These are phyloP conservation scores for Hanseniaspora jakobsenii DNA, from an alignment of 805 yeast genomes.

Conservation along the genomic window DNA sequence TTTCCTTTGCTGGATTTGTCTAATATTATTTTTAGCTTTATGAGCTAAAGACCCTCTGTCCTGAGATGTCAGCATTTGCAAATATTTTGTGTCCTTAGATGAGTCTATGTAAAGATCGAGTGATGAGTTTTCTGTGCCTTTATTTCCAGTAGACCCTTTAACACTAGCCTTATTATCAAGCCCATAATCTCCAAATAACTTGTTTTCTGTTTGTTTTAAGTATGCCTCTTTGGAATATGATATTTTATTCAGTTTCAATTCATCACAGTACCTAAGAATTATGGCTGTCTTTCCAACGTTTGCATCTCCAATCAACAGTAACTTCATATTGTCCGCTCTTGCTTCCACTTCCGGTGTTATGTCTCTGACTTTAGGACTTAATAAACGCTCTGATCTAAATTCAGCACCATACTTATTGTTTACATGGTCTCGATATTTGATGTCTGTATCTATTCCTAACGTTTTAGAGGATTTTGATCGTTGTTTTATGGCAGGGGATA, in stretches of 20 bases:
- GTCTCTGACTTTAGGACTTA: too few species aligned
- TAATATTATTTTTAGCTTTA: neutral
- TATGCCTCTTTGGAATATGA: neutral
- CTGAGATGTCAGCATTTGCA: neutral
- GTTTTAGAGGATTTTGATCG: slow-evolving; percentile 11
- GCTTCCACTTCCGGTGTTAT: slow-evolving; percentile 10
- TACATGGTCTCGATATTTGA: too few species aligned
- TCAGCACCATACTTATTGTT: too few species aligned
- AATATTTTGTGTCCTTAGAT: neutral
- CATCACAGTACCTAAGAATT: slow-evolving; percentile 34
- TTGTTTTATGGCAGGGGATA: slow-evolving; percentile 6
- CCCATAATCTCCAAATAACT: slow-evolving; percentile 1
- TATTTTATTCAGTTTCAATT: slow-evolving; percentile 18
- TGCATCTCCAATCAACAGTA: slow-evolving; percentile 35
- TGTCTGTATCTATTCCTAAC: neutral
- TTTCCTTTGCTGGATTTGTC: slow-evolving; percentile 7
- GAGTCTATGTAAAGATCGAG: neutral
- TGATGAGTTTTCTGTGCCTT: too few species aligned
- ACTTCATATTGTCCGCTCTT: slow-evolving; percentile 24
- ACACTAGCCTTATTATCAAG: neutral
- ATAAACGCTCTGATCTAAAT: too few species aligned
- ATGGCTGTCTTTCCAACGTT: slow-evolving; percentile 41
- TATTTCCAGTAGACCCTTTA: neutral
- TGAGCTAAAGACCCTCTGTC: neutral
- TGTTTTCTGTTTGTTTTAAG: slow-evolving; percentile 5